Conservation (phyloP, 2,329 filamentous ascomycete genomes). For the Phaeosphaeriaceae sp. region DNA sequence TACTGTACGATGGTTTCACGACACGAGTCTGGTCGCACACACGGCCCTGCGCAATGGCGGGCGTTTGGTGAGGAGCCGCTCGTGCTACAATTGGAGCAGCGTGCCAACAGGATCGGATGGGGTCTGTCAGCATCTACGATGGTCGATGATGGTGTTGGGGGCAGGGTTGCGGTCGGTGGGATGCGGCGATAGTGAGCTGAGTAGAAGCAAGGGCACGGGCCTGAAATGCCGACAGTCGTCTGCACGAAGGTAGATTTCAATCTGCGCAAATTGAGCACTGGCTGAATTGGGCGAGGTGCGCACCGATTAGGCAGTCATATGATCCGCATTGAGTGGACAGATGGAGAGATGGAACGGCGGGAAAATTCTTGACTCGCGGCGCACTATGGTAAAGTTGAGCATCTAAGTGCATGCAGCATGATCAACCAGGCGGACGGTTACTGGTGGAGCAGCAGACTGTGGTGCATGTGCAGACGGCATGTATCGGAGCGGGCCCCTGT, state of each 20-base stretch:
- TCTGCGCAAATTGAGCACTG: constrained; percentile 21
- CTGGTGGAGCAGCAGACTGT: background rate
- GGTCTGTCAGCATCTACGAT: background rate
- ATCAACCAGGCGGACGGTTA: background rate
- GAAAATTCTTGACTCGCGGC: background rate
- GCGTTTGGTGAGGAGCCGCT: background rate
- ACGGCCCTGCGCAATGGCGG: background rate
- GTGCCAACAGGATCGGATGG: background rate
- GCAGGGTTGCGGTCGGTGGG: background rate
- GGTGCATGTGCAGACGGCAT: background rate
- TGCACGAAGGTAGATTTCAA: constrained; percentile 9
- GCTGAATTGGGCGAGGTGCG: constrained; percentile 8
- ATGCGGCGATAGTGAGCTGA: background rate
- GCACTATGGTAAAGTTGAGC: constrained; percentile 8
- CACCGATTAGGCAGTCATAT: constrained; percentile 4
- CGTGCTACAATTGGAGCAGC: background rate
- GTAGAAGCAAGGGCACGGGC: constrained; percentile 16
- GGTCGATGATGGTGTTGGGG: background rate
- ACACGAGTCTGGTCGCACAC: constrained; percentile 3
- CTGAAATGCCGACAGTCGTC: constrained; percentile 14
- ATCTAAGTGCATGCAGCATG: constrained; percentile 4
- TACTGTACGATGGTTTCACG: constrained; percentile 1
- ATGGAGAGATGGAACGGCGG: background rate
- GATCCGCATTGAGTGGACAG: constrained; percentile 2
- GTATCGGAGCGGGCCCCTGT: background rate